These are phyloP conservation scores for Solanum hybrid DNA, from an alignment of 305 asterid genomes.

Conservation along the genomic window DNA sequence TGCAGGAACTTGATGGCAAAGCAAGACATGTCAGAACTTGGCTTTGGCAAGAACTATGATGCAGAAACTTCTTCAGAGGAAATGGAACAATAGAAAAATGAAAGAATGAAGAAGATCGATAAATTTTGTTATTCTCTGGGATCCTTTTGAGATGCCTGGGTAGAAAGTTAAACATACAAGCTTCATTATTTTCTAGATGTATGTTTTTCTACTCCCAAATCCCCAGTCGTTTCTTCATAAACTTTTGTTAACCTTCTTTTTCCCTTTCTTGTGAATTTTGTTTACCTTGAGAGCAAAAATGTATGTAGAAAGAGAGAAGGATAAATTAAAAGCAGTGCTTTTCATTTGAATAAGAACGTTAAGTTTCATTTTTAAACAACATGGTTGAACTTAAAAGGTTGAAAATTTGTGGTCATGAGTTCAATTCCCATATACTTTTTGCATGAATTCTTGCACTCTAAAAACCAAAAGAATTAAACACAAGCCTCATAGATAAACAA, in stretches of 20 bases:
- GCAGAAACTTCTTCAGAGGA: neutral
- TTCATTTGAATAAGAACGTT: neutral
- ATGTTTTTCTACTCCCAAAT: neutral
- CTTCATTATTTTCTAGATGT: neutral
- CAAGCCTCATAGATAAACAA: neutral
- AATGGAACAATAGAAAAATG: neutral
- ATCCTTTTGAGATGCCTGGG: neutral
- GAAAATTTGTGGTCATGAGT: neutral
- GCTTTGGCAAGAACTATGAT: slow-evolving; percentile 38
- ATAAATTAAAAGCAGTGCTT: neutral
- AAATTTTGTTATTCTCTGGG: neutral
- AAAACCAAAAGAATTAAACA: neutral
- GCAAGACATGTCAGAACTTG: slow-evolving; percentile 89
- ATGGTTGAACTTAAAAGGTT: neutral
- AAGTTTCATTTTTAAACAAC: neutral
- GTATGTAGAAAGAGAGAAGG: neutral
- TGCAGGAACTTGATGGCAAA: slow-evolving; percentile 97
- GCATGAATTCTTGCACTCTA: neutral
- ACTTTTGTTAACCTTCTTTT: neutral
- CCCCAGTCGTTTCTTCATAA: neutral
- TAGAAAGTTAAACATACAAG: neutral
- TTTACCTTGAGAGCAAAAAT: neutral
- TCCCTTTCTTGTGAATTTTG: neutral
- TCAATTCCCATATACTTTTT: neutral
- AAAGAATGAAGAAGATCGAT: neutral